These are phyloP conservation scores for Novymonas esmeraldas DNA, from an alignment of 208 protist species.

Conservation along the genomic window DNA sequence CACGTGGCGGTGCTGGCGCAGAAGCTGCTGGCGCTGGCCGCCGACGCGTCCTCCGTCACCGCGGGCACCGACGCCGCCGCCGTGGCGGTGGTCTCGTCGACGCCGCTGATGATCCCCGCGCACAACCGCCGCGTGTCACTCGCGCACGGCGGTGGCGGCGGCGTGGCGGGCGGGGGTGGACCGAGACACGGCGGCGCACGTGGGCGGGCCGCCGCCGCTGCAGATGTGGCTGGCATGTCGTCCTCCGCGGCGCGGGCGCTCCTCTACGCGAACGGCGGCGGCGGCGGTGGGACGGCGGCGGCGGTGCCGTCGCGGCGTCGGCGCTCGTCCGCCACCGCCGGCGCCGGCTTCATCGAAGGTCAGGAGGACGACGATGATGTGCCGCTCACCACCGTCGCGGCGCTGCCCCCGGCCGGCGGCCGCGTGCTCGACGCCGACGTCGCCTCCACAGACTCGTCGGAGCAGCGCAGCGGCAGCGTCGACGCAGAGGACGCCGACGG, in stretches of 20 bases:
- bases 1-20: constrained; percentile 40
- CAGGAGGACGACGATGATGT: constrained; percentile 13
- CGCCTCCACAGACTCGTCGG: constrained; percentile 7
- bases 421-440: constrained; percentile 26
- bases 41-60: constrained; percentile 26
- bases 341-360: constrained; percentile 27
- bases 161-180: not conserved
- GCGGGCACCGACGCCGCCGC: not conserved
- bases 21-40: constrained; percentile 63
- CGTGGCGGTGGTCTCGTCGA: constrained; percentile 17
- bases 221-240: constrained; percentile 25
- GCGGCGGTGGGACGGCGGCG: not conserved
- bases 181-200: not conserved
- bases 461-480: not conserved
- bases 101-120: constrained; percentile 36
- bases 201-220: not conserved
- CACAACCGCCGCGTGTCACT: constrained; percentile 46
- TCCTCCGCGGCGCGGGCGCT: constrained; percentile 23
- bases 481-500: not conserved
- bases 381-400: constrained; percentile 18
- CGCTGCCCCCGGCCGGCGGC: constrained; percentile 21
- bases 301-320: not conserved
- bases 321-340: constrained; percentile 11
- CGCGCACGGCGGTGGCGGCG: constrained; percentile 1
- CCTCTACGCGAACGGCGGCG: constrained; percentile 1